These are phyloP conservation scores for Aphanomyces stellatus DNA, from an alignment of 352 stramenopile species.

Conservation along the genomic window DNA sequence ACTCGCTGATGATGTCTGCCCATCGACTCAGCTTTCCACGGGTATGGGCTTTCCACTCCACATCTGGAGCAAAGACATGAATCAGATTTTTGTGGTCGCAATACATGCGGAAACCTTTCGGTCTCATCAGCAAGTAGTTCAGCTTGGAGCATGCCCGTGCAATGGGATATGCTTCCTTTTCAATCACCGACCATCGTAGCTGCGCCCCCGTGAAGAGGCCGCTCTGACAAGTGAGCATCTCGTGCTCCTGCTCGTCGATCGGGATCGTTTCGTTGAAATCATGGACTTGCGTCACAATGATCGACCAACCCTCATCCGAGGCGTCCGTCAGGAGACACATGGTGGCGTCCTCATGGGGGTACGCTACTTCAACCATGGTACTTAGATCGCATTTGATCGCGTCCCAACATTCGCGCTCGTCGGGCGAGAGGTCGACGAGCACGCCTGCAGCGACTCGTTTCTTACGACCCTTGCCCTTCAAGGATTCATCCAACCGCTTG, in stretches of 20 bases:
- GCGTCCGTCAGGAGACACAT: slow-evolving; percentile 14
- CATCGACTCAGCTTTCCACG: slow-evolving; percentile 21
- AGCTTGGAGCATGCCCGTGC: not conserved
- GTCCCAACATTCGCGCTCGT: not conserved
- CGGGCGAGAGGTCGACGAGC: not conserved
- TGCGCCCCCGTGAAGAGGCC: slow-evolving; percentile 13
- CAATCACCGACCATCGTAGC: slow-evolving; percentile 9
- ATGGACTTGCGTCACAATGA: slow-evolving; percentile 12
- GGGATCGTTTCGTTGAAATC: not conserved
- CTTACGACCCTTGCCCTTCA: not conserved
- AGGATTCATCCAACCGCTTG: not conserved
- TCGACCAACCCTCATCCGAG: slow-evolving; percentile 13
- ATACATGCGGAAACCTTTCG: slow-evolving; percentile 7
- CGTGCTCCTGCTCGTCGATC: not conserved
- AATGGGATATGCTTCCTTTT: slow-evolving; percentile 21
- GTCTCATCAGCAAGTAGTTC: not conserved
- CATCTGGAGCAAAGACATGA: slow-evolving; percentile 19
- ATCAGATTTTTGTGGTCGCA: slow-evolving; percentile 24
- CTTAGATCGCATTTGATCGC: not conserved
- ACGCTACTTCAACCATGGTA: not conserved
- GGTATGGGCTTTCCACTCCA: slow-evolving; percentile 17
- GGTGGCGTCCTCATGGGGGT: not conserved
- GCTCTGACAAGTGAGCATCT: not conserved
- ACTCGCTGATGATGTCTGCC: not conserved
- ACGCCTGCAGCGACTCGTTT: not conserved